Conservation (phyloP, 2,329 filamentous ascomycete species). For the Alternaria brassicicola region DNA sequence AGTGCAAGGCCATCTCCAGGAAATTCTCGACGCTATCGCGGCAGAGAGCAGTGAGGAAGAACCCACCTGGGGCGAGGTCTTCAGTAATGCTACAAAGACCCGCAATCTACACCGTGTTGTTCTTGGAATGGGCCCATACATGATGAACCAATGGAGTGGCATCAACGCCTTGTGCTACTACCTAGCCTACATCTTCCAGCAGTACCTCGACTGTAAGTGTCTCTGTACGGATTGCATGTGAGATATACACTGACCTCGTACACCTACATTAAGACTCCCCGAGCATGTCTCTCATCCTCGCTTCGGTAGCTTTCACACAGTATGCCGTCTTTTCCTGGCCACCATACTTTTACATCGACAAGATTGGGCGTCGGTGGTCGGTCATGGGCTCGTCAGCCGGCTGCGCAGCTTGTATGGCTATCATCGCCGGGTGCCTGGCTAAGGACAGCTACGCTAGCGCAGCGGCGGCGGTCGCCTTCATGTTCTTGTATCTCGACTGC, state of each 20-base stretch:
- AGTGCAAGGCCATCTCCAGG: slow-evolving; percentile 46
- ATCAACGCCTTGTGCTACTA: slow-evolving; percentile 47
- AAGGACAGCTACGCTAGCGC: slow-evolving; percentile 32
- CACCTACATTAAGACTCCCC: too few relatives aligned
- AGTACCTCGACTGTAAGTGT: slow-evolving; percentile 47
- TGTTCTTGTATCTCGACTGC: slow-evolving; percentile 31
- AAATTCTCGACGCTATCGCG: slow-evolving; percentile 43
- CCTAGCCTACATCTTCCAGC: slow-evolving; percentile 47
- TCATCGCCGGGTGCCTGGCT: slow-evolving; percentile 42
- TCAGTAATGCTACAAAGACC: slow-evolving; percentile 45
- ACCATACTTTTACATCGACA: slow-evolving; percentile 55
- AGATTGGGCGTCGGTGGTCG: slow-evolving; percentile 50
- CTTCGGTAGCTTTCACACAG: slow-evolving; percentile 52
- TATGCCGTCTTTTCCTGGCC: slow-evolving; percentile 52
- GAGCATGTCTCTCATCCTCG: slow-evolving; percentile 37
- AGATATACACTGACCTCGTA: too few relatives aligned
- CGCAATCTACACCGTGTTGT: slow-evolving; percentile 46
- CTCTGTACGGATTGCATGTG: too few relatives aligned
- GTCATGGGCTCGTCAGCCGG: slow-evolving; percentile 35
- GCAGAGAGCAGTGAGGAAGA: slow-evolving; percentile 40
- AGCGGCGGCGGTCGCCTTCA: slow-evolving; percentile 51
- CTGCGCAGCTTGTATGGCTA: slow-evolving; percentile 44
- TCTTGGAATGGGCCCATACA: slow-evolving; percentile 48
- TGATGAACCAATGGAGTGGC: slow-evolving; percentile 50
- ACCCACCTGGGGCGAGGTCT: slow-evolving; percentile 45